Base-by-base conservation (phyloP, 768 basidiomycete species). In the Leucocoprinus leucothites region DNA sequence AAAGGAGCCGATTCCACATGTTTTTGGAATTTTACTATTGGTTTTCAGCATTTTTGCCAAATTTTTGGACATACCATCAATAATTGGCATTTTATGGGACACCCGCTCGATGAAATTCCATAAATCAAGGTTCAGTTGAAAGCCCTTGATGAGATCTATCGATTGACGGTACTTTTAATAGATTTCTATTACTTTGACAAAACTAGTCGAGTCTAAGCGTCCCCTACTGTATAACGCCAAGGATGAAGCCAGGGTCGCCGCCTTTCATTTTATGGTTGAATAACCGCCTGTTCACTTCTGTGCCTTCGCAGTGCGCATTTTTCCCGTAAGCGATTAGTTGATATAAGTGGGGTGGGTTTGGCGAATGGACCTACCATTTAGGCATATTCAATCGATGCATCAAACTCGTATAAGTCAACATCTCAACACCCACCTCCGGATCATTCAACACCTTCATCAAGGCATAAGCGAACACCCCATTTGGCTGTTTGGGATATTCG, bases 271-370 rank as follows among this genome's bases (percentile, higher is more conserved):
- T 59, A 25, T 62, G 64, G 46, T 70, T 69, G 60, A 74, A 74
- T 1, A 74, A 53, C 13, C 66, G 63, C 38, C 70, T 57, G 22
- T 67, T 58, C n/a, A 70, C 60, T 7, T 69, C 59, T 22, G 64
- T 62, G 4, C 73, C 73, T 57, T 71, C 68, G 35, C 67, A 72
- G 48, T 72, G 71, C 0, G 73, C 69, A 7, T 69, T 69, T 58
- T 74, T 71, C 60, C 71, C 71, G 25, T 40, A 48, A 48, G 43
- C 22, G 3, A 14, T 36, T 14, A 13, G 21, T 38, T 18, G 45
- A n/a, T 13, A 46, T 9, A 14, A 21, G 16, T 18, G 14, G 26
- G 3, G 13, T 40, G 22, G 26, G 16, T 53, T 7, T 22, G 9
- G 5, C 14, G 34, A 44, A 43, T 16, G 1, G 26, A 21, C 65